phyloP scores from a whole-genome alignment of 1,284 basidiomycete species.

The Veloboletus limbatus region DNA sequence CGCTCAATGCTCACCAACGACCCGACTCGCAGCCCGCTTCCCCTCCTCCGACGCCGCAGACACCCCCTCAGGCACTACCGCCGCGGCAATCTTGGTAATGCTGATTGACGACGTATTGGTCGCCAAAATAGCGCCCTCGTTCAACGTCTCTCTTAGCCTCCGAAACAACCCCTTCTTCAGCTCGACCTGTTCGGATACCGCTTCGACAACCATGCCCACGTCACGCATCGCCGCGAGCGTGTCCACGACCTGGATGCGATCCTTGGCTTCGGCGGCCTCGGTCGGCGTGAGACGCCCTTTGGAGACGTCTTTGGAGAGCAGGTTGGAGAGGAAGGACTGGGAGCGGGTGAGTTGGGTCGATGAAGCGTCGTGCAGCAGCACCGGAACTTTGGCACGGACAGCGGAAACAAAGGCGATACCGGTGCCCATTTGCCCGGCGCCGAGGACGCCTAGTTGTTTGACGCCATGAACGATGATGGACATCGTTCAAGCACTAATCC shows the following conservation, averaged over 20 bases:
- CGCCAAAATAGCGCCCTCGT: constrained; percentile 79
- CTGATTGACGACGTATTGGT: constrained; percentile 95
- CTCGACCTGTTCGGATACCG: constrained; percentile 82
- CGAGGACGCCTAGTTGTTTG: constrained; percentile 66
- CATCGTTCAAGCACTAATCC: too few species aligned
- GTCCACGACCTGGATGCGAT: constrained; percentile 58
- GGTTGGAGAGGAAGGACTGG: constrained; percentile 70
- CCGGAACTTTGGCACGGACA: constrained; percentile 73
- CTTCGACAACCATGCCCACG: constrained; percentile 91
- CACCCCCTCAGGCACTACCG: constrained; percentile 59
- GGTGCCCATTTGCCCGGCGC: constrained; percentile 86
- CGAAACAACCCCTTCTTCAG: constrained; percentile 83
- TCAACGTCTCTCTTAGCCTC: constrained; percentile 64
- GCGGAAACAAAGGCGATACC: constrained; percentile 88
- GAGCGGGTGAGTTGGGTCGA: constrained; percentile 67
- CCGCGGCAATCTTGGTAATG: constrained; percentile 88
- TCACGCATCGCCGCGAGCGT: constrained; percentile 61
- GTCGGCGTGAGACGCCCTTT: constrained; percentile 79
- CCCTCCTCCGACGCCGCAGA: constrained; percentile 61
- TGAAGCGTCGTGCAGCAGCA: constrained; percentile 71
- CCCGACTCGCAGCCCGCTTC: constrained; percentile 60
- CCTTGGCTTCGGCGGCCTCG: constrained; percentile 74
- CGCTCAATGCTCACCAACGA: constrained; percentile 60
- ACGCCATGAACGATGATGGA: constrained; percentile 65
- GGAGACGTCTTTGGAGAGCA: constrained; percentile 81